phyloP scores from a whole-genome alignment of 257 asterid genomes.

The Capsicum pubescens region DNA sequence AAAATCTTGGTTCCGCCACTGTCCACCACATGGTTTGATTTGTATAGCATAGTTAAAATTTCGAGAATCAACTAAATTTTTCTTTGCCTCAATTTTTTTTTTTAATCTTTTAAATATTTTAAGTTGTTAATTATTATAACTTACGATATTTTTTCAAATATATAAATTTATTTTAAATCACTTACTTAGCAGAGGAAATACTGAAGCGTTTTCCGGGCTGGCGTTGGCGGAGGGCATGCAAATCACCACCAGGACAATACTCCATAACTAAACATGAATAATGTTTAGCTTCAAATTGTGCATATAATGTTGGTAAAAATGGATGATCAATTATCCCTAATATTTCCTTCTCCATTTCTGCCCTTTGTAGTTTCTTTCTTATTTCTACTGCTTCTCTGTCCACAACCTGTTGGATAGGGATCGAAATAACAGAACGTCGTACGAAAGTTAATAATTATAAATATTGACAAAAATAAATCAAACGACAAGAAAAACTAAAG shows the following conservation, averaged over 20 bases:
- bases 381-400: conserved; percentile 50
- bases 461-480: too few species aligned
- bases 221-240: conserved; percentile 53
- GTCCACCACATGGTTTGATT: too few species aligned
- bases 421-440: too few species aligned
- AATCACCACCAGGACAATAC: conserved; percentile 55
- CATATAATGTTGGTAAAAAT: conserved; percentile 50
- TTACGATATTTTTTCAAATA: too few species aligned
- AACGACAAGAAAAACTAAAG: too few species aligned
- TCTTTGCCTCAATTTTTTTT: too few species aligned
- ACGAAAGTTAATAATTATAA: too few species aligned
- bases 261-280: conserved; percentile 57
- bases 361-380: conserved; percentile 50
- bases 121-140: too few species aligned
- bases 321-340: conserved; percentile 55
- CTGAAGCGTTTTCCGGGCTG: conserved; percentile 48
- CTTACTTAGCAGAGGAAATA: conserved; percentile 50
- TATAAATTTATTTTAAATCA: background rate
- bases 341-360: conserved; percentile 53
- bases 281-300: conserved; percentile 53
- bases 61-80: too few species aligned
- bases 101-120: too few species aligned
- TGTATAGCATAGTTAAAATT: too few species aligned
- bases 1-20: too few species aligned
- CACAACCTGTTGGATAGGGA: conserved; percentile 35